These are phyloP conservation scores for Paraleonurus japonicus DNA, from an alignment of 257 asterid species.

Conservation along the genomic window DNA sequence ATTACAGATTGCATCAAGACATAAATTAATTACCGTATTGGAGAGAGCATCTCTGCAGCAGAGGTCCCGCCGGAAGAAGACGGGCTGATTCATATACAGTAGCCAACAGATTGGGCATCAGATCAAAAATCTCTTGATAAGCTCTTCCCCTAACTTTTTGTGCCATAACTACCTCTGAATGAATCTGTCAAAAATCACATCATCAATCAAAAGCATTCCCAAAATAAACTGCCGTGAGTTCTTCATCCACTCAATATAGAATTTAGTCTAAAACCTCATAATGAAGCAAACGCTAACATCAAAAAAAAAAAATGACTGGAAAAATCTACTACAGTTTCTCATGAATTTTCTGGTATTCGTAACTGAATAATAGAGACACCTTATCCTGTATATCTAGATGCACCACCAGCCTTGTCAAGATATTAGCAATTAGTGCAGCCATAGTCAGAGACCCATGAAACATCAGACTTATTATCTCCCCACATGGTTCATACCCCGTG, in stretches of 20 bases:
- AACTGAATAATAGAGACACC: conserved; percentile 25
- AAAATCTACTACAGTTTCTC: background rate
- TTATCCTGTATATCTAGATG: conserved; percentile 40
- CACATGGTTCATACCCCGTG: conserved; percentile 34
- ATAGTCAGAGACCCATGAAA: conserved; percentile 52
- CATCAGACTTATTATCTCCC: conserved; percentile 41
- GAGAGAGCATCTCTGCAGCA: conserved; percentile 48
- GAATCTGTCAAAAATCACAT: conserved; percentile 33
- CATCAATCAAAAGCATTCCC: conserved; percentile 12
- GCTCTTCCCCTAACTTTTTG: conserved; percentile 17
- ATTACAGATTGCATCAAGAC: background rate
- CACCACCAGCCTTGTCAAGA: conserved; percentile 42
- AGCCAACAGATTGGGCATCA: conserved; percentile 41
- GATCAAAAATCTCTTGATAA: conserved; percentile 23
- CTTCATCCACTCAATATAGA: background rate
- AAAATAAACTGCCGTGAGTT: background rate
- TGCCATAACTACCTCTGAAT: conserved; percentile 34
- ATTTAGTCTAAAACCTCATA: background rate
- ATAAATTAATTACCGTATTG: conserved; percentile 27
- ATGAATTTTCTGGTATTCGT: background rate
- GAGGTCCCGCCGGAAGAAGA: conserved; percentile 43
- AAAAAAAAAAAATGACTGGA: background rate
- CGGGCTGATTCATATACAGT: conserved; percentile 46
- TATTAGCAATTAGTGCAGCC: conserved; percentile 39
- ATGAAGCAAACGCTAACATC: conserved; percentile 10